phyloP scores from a whole-genome alignment of 352 stramenopile species.

The Bremia lactucae region DNA sequence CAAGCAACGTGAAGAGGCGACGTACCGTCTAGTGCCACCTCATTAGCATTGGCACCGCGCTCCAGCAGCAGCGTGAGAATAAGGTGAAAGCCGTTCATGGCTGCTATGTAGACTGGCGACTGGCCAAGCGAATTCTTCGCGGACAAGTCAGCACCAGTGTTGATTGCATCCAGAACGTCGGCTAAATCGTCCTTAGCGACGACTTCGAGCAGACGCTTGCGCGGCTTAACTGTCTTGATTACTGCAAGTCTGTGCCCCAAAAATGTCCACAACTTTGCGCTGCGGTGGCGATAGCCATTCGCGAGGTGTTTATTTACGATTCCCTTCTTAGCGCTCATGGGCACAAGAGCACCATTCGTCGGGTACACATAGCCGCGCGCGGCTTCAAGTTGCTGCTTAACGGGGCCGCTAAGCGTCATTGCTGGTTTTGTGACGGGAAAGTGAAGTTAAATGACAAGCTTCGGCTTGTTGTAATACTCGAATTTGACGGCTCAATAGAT shows the following conservation, averaged over 20 bases:
- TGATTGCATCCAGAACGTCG: constrained; percentile 54
- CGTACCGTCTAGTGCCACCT: constrained; percentile 38
- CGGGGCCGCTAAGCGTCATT: constrained; percentile 36
- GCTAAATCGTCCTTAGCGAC: constrained; percentile 38
- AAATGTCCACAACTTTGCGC: constrained; percentile 58
- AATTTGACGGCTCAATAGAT: constrained; percentile 17
- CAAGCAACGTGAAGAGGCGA: constrained; percentile 50
- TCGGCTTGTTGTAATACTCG: constrained; percentile 11
- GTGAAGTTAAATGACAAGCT: constrained; percentile 10
- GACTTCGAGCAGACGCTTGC: constrained; percentile 57
- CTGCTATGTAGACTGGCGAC: constrained; percentile 50
- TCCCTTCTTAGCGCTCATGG: constrained; percentile 34
- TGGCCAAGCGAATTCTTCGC: constrained; percentile 38
- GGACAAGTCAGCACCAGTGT: constrained; percentile 44
- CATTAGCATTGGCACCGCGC: constrained; percentile 45
- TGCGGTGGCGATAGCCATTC: constrained; percentile 19
- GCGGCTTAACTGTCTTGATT: constrained; percentile 54
- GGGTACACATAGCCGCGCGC: constrained; percentile 30
- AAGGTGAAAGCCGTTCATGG: constrained; percentile 38
- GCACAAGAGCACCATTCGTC: constrained; percentile 35
- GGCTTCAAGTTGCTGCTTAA: constrained; percentile 41
- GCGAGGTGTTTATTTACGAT: constrained; percentile 13
- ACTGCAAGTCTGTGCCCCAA: constrained; percentile 63
- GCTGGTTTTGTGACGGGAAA: constrained; percentile 11
- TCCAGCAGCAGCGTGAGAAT: constrained; percentile 64